A percentile compares a stretch with the other conserved stretches of the same genome.
Conservation (phyloP, 805 yeast species). For the Wickerhamiella slavikovae region DNA sequence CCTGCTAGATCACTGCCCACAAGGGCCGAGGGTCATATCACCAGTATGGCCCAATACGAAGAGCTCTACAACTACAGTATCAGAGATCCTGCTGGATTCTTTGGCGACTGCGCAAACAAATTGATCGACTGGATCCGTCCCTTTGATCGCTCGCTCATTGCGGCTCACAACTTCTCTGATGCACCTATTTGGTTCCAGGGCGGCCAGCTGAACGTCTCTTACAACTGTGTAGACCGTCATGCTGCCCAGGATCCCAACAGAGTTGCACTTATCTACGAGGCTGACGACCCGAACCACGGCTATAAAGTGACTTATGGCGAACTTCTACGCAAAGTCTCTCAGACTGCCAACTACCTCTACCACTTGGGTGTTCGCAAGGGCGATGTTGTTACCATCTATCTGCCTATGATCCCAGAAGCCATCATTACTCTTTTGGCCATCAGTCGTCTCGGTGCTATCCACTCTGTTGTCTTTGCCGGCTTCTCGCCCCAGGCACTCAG, state of each 20-base stretch:
- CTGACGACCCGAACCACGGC: conserved; percentile 55
- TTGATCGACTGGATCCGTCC: conserved; percentile 32
- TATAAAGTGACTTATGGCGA: conserved; percentile 46
- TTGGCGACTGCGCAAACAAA: conserved; percentile 31
- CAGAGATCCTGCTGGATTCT: conserved; percentile 32
- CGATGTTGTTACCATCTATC: conserved; percentile 68
- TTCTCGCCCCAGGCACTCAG: conserved; percentile 51
- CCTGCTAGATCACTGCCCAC: conserved; percentile 4
- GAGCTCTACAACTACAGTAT: conserved; percentile 34
- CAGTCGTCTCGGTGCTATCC: conserved; percentile 63
- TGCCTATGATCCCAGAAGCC: conserved; percentile 77
- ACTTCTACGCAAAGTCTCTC: conserved; percentile 46
- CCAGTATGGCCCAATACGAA: conserved; percentile 30
- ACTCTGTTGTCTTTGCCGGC: conserved; percentile 74
- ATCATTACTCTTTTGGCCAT: conserved; percentile 57
- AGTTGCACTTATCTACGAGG: conserved; percentile 58
- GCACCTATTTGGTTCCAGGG: conserved; percentile 53
- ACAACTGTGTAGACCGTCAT: conserved; percentile 67
- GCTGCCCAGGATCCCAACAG: conserved; percentile 52
- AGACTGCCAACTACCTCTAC: conserved; percentile 48
- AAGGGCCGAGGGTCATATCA: conserved; percentile 16
- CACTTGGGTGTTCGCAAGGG: conserved; percentile 55
- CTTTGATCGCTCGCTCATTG: conserved; percentile 20
- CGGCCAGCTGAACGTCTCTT: conserved; percentile 62
- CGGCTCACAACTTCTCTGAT: conserved; percentile 12